Base-by-base conservation (phyloP, 2,329 filamentous ascomycete species). In the Curvularia spicifera region DNA sequence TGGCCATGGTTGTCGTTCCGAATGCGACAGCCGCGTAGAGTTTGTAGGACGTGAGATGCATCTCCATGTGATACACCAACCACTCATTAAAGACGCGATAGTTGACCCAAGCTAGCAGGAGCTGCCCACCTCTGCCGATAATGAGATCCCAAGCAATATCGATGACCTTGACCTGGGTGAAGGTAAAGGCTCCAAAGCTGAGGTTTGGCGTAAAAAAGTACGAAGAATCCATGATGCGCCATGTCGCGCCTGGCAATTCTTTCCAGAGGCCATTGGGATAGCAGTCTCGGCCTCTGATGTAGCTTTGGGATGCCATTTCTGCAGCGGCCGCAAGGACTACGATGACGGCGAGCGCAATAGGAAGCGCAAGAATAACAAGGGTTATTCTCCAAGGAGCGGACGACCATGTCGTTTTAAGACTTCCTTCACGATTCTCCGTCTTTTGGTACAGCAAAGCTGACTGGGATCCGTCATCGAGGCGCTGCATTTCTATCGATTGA, bases 121-220 rank as follows among this genome's bases (percentile, higher is more conserved):
- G 48, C 52, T 78, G 77, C 1, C 69, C 71, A 2, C 76, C 76
- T 51, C 76, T 59, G 28, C 75, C 76, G 22, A 78, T 51, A 2
- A 72, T 42, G n/a, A 78, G 64, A 59, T 79, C 76, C 76, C 76
- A 78, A 9, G 69, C 57, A 20, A 77, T 67, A 46, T 78, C 75
- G 31, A 79, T 72, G 18, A 77, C 63, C 44, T 78, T 78, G 48
- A 71, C 77, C 42, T 71, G 64, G 2, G 73, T 72, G 50, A 78
- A 78, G 0, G 69, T 69, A 59, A 75, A 71, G 3, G 53, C 43
- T n/a, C 71, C 74, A 24, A 74, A 73, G 28, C 63, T 65, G 1
- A 74, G 57, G 26, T 75, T 73, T 2, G 71, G 72, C 26, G 70
- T 74, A 57, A 74, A 73, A 52, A 75, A 73, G 53, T 74, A 74